Conservation (phyloP, 1,139 yeast genomes). For the Pichia cactophila region DNA sequence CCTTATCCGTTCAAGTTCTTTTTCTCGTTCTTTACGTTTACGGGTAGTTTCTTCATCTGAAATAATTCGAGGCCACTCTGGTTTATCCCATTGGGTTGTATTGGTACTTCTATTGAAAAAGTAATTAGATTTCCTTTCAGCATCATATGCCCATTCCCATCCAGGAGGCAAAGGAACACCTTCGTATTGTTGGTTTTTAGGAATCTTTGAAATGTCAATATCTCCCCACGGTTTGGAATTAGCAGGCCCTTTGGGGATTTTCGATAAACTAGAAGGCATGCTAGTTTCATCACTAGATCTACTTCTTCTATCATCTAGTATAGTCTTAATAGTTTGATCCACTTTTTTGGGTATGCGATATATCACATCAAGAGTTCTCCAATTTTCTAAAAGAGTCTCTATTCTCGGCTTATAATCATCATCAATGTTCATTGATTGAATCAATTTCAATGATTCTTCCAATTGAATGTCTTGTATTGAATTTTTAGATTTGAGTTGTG, state of each 20-base stretch:
- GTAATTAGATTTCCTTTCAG: slow-evolving; percentile 36
- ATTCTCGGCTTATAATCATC: slow-evolving; percentile 35
- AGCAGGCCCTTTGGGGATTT: slow-evolving; percentile 13
- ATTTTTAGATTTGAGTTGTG: slow-evolving; percentile 63
- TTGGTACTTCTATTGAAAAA: slow-evolving; percentile 46
- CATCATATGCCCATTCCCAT: slow-evolving; percentile 47
- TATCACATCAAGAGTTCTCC: slow-evolving; percentile 76
- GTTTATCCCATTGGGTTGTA: slow-evolving; percentile 54
- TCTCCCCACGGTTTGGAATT: slow-evolving; percentile 14
- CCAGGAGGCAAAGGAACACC: slow-evolving; percentile 40
- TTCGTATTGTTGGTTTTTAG: slow-evolving; percentile 18
- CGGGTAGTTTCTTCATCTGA: slow-evolving; percentile 17
- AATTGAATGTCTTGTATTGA: slow-evolving; percentile 75
- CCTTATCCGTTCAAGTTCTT: slow-evolving; percentile 13
- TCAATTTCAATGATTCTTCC: slow-evolving; percentile 45
- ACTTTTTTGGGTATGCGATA: slow-evolving; percentile 64
- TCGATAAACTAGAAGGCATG: neutral
- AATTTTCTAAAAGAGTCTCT: slow-evolving; percentile 45
- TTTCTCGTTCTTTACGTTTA: slow-evolving; percentile 14
- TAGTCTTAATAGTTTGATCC: slow-evolving; percentile 7
- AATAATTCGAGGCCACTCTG: slow-evolving; percentile 25
- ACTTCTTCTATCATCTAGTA: slow-evolving; percentile 32
- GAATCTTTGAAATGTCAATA: slow-evolving; percentile 12
- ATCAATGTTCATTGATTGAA: slow-evolving; percentile 24
- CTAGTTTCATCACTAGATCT: slow-evolving; percentile 14